Evolutionary conservation across 176 grass and related monocot genomes (phyloP), one percentile per base, ranked within the genome.

Genomic region (Melocanna baccifera): DNA sequence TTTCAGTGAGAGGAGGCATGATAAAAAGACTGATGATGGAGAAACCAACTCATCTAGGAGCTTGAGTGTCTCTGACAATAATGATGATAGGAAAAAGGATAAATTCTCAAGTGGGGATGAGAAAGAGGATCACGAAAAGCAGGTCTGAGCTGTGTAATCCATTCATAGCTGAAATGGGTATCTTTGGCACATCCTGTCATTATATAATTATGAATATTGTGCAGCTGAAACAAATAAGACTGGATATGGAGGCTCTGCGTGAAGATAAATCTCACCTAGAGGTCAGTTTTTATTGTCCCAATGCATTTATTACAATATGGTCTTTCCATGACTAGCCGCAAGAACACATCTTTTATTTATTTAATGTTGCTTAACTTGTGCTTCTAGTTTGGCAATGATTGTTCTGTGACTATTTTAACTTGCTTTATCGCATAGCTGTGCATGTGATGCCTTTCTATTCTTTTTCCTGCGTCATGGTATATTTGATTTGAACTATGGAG

Each of bases 141-240:
- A 97, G 89, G 94, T 97, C 36, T 81, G 55, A 65, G 5, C 20
- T 34, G 25, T 71, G 36, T 66, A 40, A 45, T 83, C 15, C 34
- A 75, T 73, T 63, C 56, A 43, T 88, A 69, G 36, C 57, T 78
- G 26, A 36, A 36, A 67, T 46, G 12, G 0, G 36, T 10, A 61
- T 29, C 42, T 51, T 76, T 71, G 6, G 48, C 1, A 73, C 23
- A 48, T 64, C 69, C 56, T 25, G 8, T 58, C 42, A 77, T 73
- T 61, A 37, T 75, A 65, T 67, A 72, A 28, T 72, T 88, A 61
- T 55, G 30, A 79, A 75, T 74, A 69, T 91, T 78, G 22, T 85
- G 79, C 89, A 97, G 94, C 48, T 97, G 77, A 97, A 91, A 83
- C 89, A 91, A 81, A 76, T 97, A 85, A 86, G 81, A 25, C 59